Evolutionary conservation across 2,329 filamentous ascomycete species (phyloP).

Genomic region (Teratosphaeria zuluensis): DNA sequence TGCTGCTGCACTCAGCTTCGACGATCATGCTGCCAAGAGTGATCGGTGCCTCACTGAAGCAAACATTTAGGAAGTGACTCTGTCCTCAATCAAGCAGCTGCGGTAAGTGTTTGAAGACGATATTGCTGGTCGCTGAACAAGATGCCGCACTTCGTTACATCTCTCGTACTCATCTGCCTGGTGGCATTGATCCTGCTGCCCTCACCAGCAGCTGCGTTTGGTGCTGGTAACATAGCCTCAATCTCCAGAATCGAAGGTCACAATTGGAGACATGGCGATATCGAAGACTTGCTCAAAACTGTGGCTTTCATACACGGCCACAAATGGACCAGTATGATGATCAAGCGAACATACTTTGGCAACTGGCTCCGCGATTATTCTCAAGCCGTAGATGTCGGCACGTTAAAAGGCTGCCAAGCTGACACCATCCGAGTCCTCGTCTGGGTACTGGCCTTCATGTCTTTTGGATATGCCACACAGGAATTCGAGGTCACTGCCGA

Average conservation of each 20-base stretch:
- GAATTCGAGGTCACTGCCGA: slow-evolving; percentile 49
- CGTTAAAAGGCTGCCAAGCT: slow-evolving; percentile 43
- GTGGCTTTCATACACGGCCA: slow-evolving; percentile 34
- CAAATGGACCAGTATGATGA: slow-evolving; percentile 29
- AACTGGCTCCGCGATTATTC: slow-evolving; percentile 30
- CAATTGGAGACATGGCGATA: slow-evolving; percentile 45
- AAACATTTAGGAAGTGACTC: neutral
- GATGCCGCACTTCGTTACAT: slow-evolving; percentile 3
- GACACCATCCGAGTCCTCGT: slow-evolving; percentile 46
- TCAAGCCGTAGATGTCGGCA: slow-evolving; percentile 47
- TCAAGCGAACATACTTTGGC: slow-evolving; percentile 29
- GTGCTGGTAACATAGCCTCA: slow-evolving; percentile 39
- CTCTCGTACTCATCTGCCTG: slow-evolving; percentile 19
- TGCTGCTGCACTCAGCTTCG: neutral
- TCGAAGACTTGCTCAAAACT: slow-evolving; percentile 42
- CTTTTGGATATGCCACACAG: slow-evolving; percentile 46
- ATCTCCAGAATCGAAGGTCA: slow-evolving; percentile 36
- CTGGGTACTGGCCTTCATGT: slow-evolving; percentile 47
- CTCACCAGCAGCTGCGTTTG: slow-evolving; percentile 30
- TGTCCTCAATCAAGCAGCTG: neutral
- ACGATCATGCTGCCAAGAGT: neutral
- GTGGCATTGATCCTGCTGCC: slow-evolving; percentile 18
- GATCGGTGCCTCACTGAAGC: neutral
- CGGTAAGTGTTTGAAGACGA: neutral
- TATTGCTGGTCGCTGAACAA: neutral